Evolutionary conservation across 345 rosid genomes (phyloP).

Genomic region (Psidium friedrichsthalianum): DNA sequence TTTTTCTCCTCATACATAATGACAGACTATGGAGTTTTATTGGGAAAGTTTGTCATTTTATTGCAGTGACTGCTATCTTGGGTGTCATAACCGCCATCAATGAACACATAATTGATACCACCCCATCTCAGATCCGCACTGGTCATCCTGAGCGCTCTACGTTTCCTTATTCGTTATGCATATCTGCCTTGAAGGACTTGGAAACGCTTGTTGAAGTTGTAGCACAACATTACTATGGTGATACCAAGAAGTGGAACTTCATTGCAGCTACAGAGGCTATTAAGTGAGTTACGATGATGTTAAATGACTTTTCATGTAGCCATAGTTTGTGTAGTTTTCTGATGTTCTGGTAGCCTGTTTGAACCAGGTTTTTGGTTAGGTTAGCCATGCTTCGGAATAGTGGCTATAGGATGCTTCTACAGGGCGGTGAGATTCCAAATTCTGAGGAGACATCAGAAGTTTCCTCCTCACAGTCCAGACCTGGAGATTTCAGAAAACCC

Average conservation of each 20-base stretch:
- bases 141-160: constrained; percentile 27
- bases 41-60: constrained; percentile 11
- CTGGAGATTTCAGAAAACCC: constrained; percentile 6
- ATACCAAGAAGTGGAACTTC: constrained; percentile 76
- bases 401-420: constrained; percentile 90
- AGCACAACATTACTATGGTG: constrained; percentile 72
- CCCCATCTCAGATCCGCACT: constrained; percentile 28
- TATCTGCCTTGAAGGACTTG: constrained; percentile 73
- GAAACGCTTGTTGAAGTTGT: constrained; percentile 86
- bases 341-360: not conserved
- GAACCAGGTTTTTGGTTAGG: constrained; percentile 54
- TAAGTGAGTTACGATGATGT: constrained; percentile 35
- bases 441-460: constrained; percentile 27
- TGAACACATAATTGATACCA: constrained; percentile 68
- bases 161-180: constrained; percentile 63
- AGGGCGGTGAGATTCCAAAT: constrained; percentile 79
- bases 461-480: constrained; percentile 21
- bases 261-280: constrained; percentile 71
- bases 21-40: not conserved
- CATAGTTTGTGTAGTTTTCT: not conserved
- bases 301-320: not conserved
- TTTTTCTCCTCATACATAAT: not conserved
- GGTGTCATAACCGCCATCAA: constrained; percentile 81
- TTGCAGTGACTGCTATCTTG: constrained; percentile 74
- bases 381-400: constrained; percentile 58